A percentile compares a stretch with the other conserved stretches of the same genome.
Conservation (phyloP, 2,329 filamentous ascomycete genomes). For the Elsinoe batatas region DNA sequence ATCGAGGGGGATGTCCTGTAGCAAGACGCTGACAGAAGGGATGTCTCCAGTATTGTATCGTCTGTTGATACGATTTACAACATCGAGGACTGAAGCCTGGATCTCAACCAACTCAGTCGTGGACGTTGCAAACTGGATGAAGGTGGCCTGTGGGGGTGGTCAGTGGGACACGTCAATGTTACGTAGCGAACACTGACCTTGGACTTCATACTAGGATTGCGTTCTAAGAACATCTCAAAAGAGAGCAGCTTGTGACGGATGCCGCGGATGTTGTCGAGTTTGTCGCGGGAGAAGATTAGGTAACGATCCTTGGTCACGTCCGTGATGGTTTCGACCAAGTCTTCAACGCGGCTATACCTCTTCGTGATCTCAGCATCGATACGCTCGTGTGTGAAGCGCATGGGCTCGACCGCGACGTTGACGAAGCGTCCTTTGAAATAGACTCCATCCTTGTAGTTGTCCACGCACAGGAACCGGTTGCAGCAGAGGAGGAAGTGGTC, state of each 20-base stretch:
- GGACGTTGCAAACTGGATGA: slow-evolving; percentile 90
- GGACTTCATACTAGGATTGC: slow-evolving; percentile 82
- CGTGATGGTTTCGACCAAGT: slow-evolving; percentile 70
- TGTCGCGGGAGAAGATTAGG: slow-evolving; percentile 86
- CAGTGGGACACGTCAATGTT: slow-evolving; percentile 2
- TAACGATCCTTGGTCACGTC: slow-evolving; percentile 81
- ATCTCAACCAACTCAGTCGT: slow-evolving; percentile 81
- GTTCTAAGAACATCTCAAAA: slow-evolving; percentile 88
- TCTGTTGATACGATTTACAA: slow-evolving; percentile 89
- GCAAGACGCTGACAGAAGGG: slow-evolving; percentile 84
- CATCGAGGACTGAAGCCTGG: slow-evolving; percentile 80
- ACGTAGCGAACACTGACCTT: slow-evolving; percentile 30
- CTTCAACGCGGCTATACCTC: slow-evolving; percentile 59
- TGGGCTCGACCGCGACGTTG: slow-evolving; percentile 74
- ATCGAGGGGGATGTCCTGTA: slow-evolving; percentile 86
- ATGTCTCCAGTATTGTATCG: slow-evolving; percentile 83
- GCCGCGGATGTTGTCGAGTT: slow-evolving; percentile 84
- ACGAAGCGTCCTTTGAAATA: slow-evolving; percentile 90
- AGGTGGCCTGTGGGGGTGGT: slow-evolving; percentile 51
- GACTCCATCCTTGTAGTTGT: slow-evolving; percentile 78
- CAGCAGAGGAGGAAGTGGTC: slow-evolving; percentile 94
- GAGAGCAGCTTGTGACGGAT: slow-evolving; percentile 88
- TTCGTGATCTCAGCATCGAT: slow-evolving; percentile 44
- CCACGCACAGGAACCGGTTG: slow-evolving; percentile 79
- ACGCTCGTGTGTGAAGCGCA: slow-evolving; percentile 79